A percentile compares a stretch with the other conserved stretches of the same genome.
These are phyloP conservation scores for Ganoderma sinense DNA, from an alignment of 1,284 basidiomycete species.

Conservation along the genomic window DNA sequence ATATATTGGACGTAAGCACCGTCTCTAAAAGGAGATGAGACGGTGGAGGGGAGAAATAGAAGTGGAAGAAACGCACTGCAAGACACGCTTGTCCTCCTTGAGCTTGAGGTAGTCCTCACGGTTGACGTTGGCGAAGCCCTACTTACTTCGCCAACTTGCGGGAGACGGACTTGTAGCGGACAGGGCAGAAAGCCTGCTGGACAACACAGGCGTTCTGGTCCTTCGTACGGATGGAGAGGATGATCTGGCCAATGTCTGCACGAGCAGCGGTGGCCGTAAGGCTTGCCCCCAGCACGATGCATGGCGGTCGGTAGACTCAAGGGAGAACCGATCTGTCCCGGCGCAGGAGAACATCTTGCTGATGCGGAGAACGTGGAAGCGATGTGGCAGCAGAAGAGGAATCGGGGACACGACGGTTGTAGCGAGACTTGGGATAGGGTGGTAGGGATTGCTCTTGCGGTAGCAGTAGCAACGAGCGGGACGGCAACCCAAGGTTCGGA, in stretches of 20 bases:
- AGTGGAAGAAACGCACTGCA: constrained; percentile 68
- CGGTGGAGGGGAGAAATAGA: constrained; percentile 31
- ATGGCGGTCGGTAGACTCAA: constrained; percentile 95
- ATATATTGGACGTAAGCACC: constrained; percentile 91
- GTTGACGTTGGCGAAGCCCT: constrained; percentile 97
- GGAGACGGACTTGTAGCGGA: constrained; percentile 98
- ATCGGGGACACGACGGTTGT: constrained; percentile 99
- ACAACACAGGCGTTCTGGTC: constrained; percentile 90
- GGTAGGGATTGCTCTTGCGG: constrained; percentile 98
- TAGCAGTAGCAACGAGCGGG: constrained; percentile 97
- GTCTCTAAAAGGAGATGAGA: constrained; percentile 57
- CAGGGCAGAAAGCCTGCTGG: constrained; percentile 95
- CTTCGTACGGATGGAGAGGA: constrained; percentile 95
- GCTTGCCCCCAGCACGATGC: constrained; percentile 99
- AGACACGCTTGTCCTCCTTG: constrained; percentile 88
- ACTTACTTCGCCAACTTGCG: too few species aligned
- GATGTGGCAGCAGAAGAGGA: constrained; percentile 95
- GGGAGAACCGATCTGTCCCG: constrained; percentile 87
- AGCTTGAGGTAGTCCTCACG: constrained; percentile 90
- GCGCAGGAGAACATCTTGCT: constrained; percentile 99
- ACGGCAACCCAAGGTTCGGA: constrained; percentile 85
- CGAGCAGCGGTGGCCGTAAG: constrained; percentile 94
- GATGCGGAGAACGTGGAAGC: constrained; percentile 99
- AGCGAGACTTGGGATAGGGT: constrained; percentile 80
- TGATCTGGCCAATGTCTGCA: constrained; percentile 97